These are phyloP conservation scores for Boletus edulis DNA, from an alignment of 768 basidiomycete genomes.

Conservation along the genomic window DNA sequence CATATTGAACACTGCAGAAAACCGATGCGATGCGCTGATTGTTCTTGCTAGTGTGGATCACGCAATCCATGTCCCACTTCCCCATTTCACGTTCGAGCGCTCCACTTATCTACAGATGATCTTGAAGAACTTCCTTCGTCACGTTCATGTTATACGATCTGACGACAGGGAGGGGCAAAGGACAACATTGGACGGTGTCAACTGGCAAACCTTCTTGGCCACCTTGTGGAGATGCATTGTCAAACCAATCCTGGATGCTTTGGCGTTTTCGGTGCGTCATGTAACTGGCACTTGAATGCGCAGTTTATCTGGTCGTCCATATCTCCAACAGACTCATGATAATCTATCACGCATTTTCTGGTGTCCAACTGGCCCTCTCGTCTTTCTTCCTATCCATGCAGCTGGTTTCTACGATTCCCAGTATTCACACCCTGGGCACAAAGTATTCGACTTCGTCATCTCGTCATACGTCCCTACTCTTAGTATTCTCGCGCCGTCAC, in stretches of 20 bases:
- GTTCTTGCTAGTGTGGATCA: background rate
- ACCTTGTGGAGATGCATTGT: background rate
- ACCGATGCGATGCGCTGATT: background rate
- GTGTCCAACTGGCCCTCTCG: no score
- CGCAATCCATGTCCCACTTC: background rate
- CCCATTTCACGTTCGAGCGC: background rate
- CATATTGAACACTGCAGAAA: background rate
- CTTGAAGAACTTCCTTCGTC: background rate
- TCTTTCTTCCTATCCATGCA: no score
- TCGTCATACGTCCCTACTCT: no score
- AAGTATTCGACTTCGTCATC: no score
- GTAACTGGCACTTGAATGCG: no score
- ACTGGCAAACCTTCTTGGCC: background rate
- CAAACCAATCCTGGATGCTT: background rate
- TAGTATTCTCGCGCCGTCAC: no score
- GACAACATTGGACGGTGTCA: background rate
- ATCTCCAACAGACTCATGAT: no score
- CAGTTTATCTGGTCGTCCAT: no score
- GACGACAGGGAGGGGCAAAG: background rate
- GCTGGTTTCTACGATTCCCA: no score
- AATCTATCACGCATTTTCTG: no score
- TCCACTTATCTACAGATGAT: background rate
- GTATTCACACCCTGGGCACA: no score
- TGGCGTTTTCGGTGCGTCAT: no score
- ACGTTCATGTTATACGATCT: background rate